Base-by-base conservation (phyloP, 192 early-diverging fungal species). In the Umbelopsis sp. region DNA sequence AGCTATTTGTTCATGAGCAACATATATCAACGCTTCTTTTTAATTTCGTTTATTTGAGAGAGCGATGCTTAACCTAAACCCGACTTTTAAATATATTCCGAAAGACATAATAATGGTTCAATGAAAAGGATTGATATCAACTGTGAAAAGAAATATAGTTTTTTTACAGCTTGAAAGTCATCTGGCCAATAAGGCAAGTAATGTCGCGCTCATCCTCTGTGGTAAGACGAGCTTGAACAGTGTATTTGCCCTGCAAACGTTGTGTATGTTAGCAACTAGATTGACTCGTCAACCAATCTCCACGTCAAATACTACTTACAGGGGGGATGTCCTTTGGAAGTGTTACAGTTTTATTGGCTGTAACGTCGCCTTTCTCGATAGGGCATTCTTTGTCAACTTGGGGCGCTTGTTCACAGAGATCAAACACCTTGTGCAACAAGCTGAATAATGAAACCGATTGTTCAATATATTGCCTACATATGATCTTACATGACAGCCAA, bases 241-340 rank as follows among this genome's bases (percentile, higher is more conserved):
- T 73, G 71, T 84, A 88, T 58, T 78, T 84, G 64, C 86, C 86
- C 86, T 88, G 66, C 35, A 64, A 49, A 41, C n/a, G 66, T 49
- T 61, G 64, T 68, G 64, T 58, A n/a, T 22, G 2, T 52, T 35
- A 55, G 15, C 35, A 49, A 47, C 27, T 23, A 37, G 65, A 3
- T 45, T 23, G 15, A 13, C 18, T 2, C 35, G 6, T 61, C 25
- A 35, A 13, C 18, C 35, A 61, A 35, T 35, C 30, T 35, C 11
- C 12, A 61, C 0, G 37, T 41, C 0, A 41, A 30, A 6, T 41
- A 30, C 12, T 61, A 7, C 25, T 61, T 35, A 61, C 55, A 25
- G 55, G 55, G 35, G 55, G 86, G 55, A 86, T 88, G 64, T 86
- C 82, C 72, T 80, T 86, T n/a, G 86, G 86, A 33, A 88, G 78